Evolutionary conservation across 257 asterid species (phyloP), one percentile per base, ranked within the genome.

Genomic region (Primulina huaijiensis): DNA sequence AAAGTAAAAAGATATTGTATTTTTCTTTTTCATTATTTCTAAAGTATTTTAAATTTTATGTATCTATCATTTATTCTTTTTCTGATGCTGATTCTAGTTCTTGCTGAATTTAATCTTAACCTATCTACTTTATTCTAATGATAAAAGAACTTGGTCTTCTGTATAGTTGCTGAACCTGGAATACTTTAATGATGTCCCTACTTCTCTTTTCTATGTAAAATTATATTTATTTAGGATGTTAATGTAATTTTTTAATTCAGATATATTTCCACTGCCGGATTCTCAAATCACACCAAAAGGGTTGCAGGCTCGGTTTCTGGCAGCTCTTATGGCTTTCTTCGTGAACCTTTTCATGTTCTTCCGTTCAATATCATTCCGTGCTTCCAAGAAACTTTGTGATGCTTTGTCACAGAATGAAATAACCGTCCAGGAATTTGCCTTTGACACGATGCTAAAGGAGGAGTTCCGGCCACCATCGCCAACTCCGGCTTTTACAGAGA

Each of bases 251-350:
- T 56, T 77, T 27, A 52, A 73, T 68, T 34, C 87, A 90, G 96
- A 70, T 46, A 65, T 69, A 69, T 71, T 75, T 30, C 76, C 82
- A 0, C 70, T 77, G 17, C 78, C 81, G 29, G 75, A 75, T 60
- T 70, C 88, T 70, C 87, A 74, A 64, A 91, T 84, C 80, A 68
- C 82, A 63, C 85, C 87, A 53, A 88, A 85, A 79, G 90, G 97
- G 72, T 60, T 77, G 34, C 75, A 53, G 60, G 84, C 83, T 67
- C 89, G 82, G 57, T 53, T 86, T 78, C 29, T 88, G 73, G 89
- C 95, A 62, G 75, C 82, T 68, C 73, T 88, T 21, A 77, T 91
- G 96, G 74, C 95, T 73, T 82, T 89, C 82, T 84, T 89, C 84
- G 82, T 81, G 90, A 73, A 96, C 0, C 73, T 94, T 60, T 69